Evolutionary conservation across 305 asterid species (phyloP), one percentile per base, ranked within the genome.

Genomic region (Rubia peregrina): DNA sequence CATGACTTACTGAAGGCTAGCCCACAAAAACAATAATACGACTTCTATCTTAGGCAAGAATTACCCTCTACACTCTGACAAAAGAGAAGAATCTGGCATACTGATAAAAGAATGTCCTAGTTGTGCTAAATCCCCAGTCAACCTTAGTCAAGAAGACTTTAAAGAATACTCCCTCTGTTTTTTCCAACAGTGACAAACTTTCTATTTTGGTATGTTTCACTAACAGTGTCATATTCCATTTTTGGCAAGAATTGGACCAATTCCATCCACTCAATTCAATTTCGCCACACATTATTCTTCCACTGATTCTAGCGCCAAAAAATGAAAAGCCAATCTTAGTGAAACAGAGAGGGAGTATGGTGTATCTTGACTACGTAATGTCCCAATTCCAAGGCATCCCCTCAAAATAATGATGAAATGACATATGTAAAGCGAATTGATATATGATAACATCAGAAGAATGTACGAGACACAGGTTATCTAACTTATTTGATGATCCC

Each of bases 401-500:
- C 17, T 33, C 8, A 12, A 40, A 38, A 4, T n/a, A 8, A n/a
- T 49, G 69, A 41, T n/a, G 14, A 40, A 19, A 56, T 4, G 19
- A 9, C 17, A 42, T 16, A 41, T n/a, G 3, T 17, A 65, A 22
- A 61, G 3, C 24, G 70, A 68, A 74, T 36, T 17, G 16, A 26
- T 8, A 56, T 14, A 46, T 49, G 19, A 19, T 21, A 43, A 59
- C 12, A 64, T 62, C 68, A 26, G 38, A 65, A 42, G 6, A 16
- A 61, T 62, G 19, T 7, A 30, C 22, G 67, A 75, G 66, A 33
- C n/a, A 74, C 33, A 6, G 24, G 11, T 49, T 5, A 57, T 57
- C 72, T 19, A 22, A 24, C 36, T 38, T 22, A 80, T 63, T n/a
- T 26, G 55, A 75, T 76, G 61, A 69, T 76, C 82, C 79, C 80